phyloP scores from a whole-genome alignment of 768 basidiomycete genomes.

The Boletus rubroflammeus region DNA sequence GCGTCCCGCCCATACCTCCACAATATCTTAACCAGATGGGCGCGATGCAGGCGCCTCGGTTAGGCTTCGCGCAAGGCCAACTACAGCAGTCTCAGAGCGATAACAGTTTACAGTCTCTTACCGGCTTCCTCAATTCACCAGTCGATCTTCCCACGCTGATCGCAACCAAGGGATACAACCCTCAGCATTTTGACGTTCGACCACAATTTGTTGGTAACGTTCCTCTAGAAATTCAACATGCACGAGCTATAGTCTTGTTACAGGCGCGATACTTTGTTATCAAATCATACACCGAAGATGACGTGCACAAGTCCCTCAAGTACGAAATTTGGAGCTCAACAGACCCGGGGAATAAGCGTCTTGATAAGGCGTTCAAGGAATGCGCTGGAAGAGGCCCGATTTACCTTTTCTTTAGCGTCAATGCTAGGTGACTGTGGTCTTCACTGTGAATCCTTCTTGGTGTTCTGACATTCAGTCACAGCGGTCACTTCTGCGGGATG shows the following conservation, averaged over 20 bases:
- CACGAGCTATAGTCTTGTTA: slow-evolving; percentile 5
- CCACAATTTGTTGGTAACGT: slow-evolving; percentile 64
- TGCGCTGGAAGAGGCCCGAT: slow-evolving; percentile 89
- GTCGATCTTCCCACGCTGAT: slow-evolving; percentile 86
- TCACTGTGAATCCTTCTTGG: neutral
- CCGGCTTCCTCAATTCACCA: slow-evolving; percentile 57
- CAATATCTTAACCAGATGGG: slow-evolving; percentile 65
- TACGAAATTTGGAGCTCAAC: slow-evolving; percentile 99
- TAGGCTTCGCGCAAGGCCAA: slow-evolving; percentile 34
- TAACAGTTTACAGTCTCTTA: slow-evolving; percentile 36
- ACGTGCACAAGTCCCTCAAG: slow-evolving; percentile 97
- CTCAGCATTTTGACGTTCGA: slow-evolving; percentile 74
- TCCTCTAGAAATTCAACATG: neutral
- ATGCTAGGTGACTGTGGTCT: slow-evolving; percentile 59
- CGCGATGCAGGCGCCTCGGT: slow-evolving; percentile 34
- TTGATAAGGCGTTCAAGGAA: slow-evolving; percentile 97
- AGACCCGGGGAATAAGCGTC: slow-evolving; percentile 93
- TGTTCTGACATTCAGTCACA: slow-evolving; percentile 28
- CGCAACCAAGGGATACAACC: slow-evolving; percentile 89
- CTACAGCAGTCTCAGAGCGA: slow-evolving; percentile 27
- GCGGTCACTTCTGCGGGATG: slow-evolving; percentile 98
- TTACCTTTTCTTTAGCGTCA: slow-evolving; percentile 98
- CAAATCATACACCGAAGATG: slow-evolving; percentile 98
- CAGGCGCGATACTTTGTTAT: slow-evolving; percentile 95
- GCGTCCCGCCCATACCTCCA: slow-evolving; percentile 66